Conservation (phyloP, 495 filamentous ascomycete genomes). For the Neohortaea acidophila region DNA sequence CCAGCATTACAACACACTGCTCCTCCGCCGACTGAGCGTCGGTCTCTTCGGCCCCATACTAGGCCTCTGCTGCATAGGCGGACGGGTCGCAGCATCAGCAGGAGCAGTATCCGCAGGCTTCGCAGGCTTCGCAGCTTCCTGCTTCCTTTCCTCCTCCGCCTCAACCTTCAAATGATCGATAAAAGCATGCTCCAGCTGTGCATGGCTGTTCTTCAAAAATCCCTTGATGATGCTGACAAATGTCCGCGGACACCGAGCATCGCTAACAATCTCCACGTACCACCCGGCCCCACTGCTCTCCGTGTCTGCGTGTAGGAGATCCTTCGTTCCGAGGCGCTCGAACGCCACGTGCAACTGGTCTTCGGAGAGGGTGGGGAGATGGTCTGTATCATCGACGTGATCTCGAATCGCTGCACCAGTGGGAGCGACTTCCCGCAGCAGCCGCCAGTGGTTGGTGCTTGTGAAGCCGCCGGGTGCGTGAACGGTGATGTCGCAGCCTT, state of each 20-base stretch:
- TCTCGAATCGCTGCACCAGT: too few relatives aligned
- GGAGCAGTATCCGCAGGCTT: too few relatives aligned
- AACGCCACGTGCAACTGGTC: conserved; percentile 7
- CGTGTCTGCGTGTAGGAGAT: conserved; percentile 12
- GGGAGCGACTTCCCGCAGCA: conserved; percentile 8
- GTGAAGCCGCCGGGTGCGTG: conserved; percentile 19
- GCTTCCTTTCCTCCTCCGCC: neutral
- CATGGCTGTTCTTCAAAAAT: conserved; percentile 14
- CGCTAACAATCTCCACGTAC: conserved; percentile 18
- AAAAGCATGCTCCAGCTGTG: conserved; percentile 14
- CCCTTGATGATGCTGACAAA: conserved; percentile 16
- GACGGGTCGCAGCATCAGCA: too few relatives aligned
- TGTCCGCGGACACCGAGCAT: conserved; percentile 10
- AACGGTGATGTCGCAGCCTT: conserved; percentile 19
- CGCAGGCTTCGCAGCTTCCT: too few relatives aligned
- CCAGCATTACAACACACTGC: too few relatives aligned
- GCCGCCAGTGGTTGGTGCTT: conserved; percentile 16
- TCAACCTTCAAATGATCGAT: neutral
- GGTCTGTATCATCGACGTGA: neutral
- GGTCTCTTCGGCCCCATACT: neutral
- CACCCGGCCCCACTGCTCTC: conserved; percentile 7
- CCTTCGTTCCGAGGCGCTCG: conserved; percentile 4
- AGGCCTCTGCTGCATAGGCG: too few relatives aligned
- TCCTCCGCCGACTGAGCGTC: neutral
- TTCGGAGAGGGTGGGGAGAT: conserved; percentile 4